Base-by-base conservation (phyloP, 306 rosid genomes). In the Benincasa hispida region DNA sequence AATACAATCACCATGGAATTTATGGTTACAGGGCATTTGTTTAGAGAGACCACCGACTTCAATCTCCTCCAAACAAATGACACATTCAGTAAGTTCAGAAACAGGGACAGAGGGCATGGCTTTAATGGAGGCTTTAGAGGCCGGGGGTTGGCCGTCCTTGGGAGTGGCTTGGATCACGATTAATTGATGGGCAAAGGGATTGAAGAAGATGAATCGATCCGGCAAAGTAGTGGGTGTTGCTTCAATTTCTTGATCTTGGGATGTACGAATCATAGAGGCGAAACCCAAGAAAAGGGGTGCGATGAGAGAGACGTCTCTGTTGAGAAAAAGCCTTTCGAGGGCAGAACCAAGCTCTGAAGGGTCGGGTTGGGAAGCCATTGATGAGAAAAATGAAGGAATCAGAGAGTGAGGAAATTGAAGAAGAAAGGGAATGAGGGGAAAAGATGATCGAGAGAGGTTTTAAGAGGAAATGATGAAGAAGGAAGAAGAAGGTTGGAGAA, bases 1-100 rank as follows among this genome's bases (percentile, higher is more conserved):
- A 34, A 94, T 83, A 19, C 99, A 91, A 69, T 55, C 37, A 0
- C 51, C 74, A 19, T 91, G 97, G 79, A 94, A 94, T 56, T 80
- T 84, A 72, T 94, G 98, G 81, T 76, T 82, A 72, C 96, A 91
- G 11, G 97, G 93, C 97, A 94, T 90, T 39, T 86, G 87, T 22
- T 82, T 94, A 0, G 76, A 91, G 35, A 76, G 66, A 8, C 82
- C 84, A 60, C 88, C 89, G 47, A 78, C 82, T 67, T 83, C 87
- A 78, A 83, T 87, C 62, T 88, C 87, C 21, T 93, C 97, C 83
- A 93, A 84, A 74, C 97, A 93, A 21, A 93, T 85, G 79, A 81
- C 85, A 79, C 98, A 91, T 85, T 90, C 94, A 3, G 10, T 68
- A 72, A 8, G 28, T 54, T 84, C 89, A 5, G 17, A 68, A n/a